Evolutionary conservation across 768 basidiomycete species (phyloP).

Genomic region (Antrodiella citrinella): DNA sequence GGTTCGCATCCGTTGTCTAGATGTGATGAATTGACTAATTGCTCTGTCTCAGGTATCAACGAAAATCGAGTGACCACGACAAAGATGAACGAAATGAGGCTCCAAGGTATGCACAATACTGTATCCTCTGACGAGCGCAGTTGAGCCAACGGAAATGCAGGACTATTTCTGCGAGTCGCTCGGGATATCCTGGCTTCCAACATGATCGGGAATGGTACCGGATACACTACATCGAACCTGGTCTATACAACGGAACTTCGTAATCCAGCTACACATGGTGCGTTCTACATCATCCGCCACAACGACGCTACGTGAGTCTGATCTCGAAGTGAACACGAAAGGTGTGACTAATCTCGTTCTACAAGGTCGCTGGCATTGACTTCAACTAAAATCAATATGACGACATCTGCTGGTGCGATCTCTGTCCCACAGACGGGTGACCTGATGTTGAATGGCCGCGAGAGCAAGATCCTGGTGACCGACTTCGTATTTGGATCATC

Average conservation of each 20-base stretch:
- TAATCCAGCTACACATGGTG: constrained; percentile 35
- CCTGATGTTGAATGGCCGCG: constrained; percentile 37
- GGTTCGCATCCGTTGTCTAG: constrained; percentile 24
- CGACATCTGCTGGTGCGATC: constrained; percentile 33
- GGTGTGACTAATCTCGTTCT: neutral
- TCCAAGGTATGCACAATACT: constrained; percentile 30
- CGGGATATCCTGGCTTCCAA: constrained; percentile 36
- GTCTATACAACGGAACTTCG: constrained; percentile 40
- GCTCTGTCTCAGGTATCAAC: constrained; percentile 46
- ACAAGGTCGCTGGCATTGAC: constrained; percentile 36
- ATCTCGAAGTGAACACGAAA: neutral
- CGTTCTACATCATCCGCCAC: constrained; percentile 45
- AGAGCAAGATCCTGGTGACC: constrained; percentile 42
- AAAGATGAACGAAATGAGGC: constrained; percentile 47
- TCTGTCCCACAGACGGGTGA: constrained; percentile 30
- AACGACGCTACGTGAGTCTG: constrained; percentile 30
- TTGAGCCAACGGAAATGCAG: constrained; percentile 15
- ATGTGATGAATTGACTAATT: neutral
- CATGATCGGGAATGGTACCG: constrained; percentile 42
- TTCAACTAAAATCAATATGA: constrained; percentile 34
- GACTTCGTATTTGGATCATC: constrained; percentile 37
- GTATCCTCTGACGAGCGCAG: too few relatives aligned
- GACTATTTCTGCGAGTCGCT: constrained; percentile 45
- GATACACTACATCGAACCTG: constrained; percentile 35
- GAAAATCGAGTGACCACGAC: constrained; percentile 40